phyloP scores from a whole-genome alignment of 2,329 filamentous ascomycete species.

The Fusarium irregulare region DNA sequence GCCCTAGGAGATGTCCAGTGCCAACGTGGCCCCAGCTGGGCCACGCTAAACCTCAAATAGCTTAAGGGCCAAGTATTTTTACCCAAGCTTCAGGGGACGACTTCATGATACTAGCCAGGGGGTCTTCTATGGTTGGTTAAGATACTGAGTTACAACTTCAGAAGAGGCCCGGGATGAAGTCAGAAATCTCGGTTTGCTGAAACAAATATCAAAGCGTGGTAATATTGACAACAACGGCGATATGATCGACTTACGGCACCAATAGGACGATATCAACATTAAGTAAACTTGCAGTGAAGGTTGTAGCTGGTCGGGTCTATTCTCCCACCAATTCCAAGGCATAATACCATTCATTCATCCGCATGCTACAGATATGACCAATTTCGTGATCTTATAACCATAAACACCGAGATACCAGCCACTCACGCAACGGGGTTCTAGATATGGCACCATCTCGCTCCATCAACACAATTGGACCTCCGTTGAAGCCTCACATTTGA shows the following conservation, averaged over 20 bases:
- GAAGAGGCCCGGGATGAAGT: background rate
- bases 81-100: constrained; percentile 28
- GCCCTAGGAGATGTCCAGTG: constrained; percentile 11
- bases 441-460: constrained; percentile 13
- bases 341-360: constrained; percentile 5
- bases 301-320: background rate
- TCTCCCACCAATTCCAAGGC: background rate
- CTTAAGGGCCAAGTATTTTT: constrained; percentile 25
- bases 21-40: constrained; percentile 39
- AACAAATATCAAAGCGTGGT: background rate
- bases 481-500: constrained; percentile 12
- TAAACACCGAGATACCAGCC: background rate
- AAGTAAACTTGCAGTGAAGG: background rate
- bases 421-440: background rate
- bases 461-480: constrained; percentile 6
- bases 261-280: background rate
- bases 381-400: constrained; percentile 15
- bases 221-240: background rate
- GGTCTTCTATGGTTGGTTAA: background rate
- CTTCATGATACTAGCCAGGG: constrained; percentile 27
- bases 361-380: constrained; percentile 4
- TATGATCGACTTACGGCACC: background rate
- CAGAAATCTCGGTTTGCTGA: background rate
- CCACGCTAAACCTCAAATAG: constrained; percentile 22
- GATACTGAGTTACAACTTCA: background rate